Conservation (phyloP, 2,329 filamentous ascomycete genomes). For the Colletotrichum orbiculare region DNA sequence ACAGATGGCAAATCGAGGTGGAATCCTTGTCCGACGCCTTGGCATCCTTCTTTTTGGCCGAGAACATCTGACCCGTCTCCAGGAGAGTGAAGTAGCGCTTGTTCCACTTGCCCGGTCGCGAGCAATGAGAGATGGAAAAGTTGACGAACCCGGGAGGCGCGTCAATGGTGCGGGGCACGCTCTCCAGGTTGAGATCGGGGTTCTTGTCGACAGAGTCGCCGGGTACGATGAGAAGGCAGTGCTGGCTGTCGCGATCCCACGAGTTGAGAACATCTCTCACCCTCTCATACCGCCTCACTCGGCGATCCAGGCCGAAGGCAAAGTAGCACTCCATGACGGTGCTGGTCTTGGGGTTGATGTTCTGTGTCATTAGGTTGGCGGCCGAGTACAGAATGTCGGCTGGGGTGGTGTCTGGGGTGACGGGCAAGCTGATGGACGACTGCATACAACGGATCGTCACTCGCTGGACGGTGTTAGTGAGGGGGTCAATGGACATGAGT, state of each 20-base stretch:
- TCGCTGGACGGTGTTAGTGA: conserved; percentile 57
- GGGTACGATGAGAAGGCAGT: conserved; percentile 76
- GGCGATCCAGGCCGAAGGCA: conserved; percentile 81
- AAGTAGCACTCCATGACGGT: conserved; percentile 83
- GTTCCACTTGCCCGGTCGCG: conserved; percentile 86
- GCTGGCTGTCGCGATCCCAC: conserved; percentile 86
- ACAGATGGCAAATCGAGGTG: conserved; percentile 81
- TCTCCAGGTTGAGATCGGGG: conserved; percentile 71
- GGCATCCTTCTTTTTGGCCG: conserved; percentile 76
- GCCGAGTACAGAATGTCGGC: conserved; percentile 78
- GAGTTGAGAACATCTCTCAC: conserved; percentile 91
- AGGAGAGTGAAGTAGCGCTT: conserved; percentile 84
- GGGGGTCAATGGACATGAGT: neutral
- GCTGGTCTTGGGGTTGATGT: conserved; percentile 72
- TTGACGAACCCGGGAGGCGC: conserved; percentile 71
- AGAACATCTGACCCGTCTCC: conserved; percentile 76
- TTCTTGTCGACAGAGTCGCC: conserved; percentile 65
- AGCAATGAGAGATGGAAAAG: conserved; percentile 82
- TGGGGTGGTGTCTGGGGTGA: conserved; percentile 79
- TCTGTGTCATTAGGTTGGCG: conserved; percentile 69
- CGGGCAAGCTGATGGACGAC: conserved; percentile 74
- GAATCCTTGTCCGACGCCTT: conserved; percentile 72
- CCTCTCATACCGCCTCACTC: conserved; percentile 85
- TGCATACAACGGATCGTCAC: conserved; percentile 80
- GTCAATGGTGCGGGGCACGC: conserved; percentile 67